Evolutionary conservation across 176 grass and related monocot genomes (phyloP).

Genomic region (Elaeis guineensis): DNA sequence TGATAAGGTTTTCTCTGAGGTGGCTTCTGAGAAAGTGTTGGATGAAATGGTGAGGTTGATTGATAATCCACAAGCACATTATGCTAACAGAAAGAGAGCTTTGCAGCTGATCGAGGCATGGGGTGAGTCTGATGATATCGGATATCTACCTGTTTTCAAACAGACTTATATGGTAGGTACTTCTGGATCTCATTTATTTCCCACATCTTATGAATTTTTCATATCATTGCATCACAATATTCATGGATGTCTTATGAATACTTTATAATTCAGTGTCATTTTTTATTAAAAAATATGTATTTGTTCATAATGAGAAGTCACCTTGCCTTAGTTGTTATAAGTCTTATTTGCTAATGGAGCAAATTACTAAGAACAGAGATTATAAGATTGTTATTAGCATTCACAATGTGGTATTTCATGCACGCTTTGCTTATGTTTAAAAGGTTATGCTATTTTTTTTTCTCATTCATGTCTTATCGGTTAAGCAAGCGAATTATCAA

Average conservation of each 20-base stretch:
- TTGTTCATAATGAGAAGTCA: neutral
- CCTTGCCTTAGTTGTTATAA: too few species aligned
- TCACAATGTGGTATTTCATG: too few species aligned
- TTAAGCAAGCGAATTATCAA: too few species aligned
- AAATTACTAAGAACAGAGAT: too few species aligned
- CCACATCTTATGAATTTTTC: neutral
- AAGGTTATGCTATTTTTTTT: too few species aligned
- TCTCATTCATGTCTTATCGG: too few species aligned
- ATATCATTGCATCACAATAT: neutral
- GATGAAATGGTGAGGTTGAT: slow-evolving; percentile 35
- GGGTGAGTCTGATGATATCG: slow-evolving; percentile 31
- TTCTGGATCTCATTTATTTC: neutral
- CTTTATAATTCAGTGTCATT: neutral
- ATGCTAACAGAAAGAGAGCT: slow-evolving; percentile 21
- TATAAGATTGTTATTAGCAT: too few species aligned
- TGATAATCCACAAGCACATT: slow-evolving; percentile 27
- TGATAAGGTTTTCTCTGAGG: slow-evolving; percentile 34
- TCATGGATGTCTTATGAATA: neutral
- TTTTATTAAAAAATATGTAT: neutral
- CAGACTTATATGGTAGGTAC: slow-evolving; percentile 31
- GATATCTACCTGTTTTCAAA: slow-evolving; percentile 25
- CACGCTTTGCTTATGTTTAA: too few species aligned
- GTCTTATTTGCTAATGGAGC: too few species aligned
- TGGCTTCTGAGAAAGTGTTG: slow-evolving; percentile 29
- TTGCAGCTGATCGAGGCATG: slow-evolving; percentile 30